Base-by-base conservation (phyloP, 2,329 filamentous ascomycete species). In the Colletotrichum phormii region DNA sequence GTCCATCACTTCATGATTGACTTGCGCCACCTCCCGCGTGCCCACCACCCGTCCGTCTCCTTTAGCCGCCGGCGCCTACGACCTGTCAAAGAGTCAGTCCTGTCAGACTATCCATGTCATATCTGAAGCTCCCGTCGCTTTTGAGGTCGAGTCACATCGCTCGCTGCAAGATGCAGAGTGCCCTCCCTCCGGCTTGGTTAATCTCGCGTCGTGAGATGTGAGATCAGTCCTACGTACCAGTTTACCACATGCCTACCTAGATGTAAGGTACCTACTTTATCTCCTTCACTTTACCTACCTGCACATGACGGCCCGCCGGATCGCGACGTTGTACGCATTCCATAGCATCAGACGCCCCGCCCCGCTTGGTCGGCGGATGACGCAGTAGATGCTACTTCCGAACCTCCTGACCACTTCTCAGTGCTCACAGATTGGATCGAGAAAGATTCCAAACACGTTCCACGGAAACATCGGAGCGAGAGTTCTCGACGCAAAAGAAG, bases 391-490 rank as follows among this genome's bases (percentile, higher is more conserved):
- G 13, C 59, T 12, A 29, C 18, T 15, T n/a, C 9, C 55, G 64
- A 12, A 7, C 22, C 37, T 55, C 46, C 33, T 22, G 42, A 37
- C 62, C 33, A n/a, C 15, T 13, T 5, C 26, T 62, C 15, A 18
- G 18, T 42, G 15, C 37, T 35, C 61, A 24, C 15, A 42, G 46
- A 59, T 53, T 53, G 59, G 18, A 59, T 64, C 42, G 33, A 72
- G 59, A 69, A 55, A 26, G 29, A 57, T 64, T 64, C 55, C 54
- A 72, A 64, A 57, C 60, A 12, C 5, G 31, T 64, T 72, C 70
- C 46, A 64, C 55, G 53, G 62, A 42, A 29, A 42, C 51, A 65
- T 61, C 66, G 33, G 33, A 54, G 64, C 58, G 33, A 61, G 35
- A 55, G 66, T n/a, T 63, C 42, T 49, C 42, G 42, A 49, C 18